Conservation (phyloP, 768 basidiomycete species). For the Amyloporia xantha region DNA sequence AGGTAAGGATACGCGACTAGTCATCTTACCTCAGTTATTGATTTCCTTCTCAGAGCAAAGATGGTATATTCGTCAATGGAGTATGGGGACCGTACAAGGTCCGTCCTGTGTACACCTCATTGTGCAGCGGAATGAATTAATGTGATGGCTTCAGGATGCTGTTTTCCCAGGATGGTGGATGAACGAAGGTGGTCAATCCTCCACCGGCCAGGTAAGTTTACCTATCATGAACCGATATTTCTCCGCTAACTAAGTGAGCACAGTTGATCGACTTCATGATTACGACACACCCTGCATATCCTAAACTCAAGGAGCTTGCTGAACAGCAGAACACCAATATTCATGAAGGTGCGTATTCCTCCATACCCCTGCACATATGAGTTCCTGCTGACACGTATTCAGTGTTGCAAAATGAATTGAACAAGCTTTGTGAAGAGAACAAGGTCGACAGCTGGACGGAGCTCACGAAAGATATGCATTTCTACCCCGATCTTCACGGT, state of each 20-base stretch:
- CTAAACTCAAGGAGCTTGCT: constrained; percentile 56
- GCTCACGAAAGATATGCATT: constrained; percentile 82
- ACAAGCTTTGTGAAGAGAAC: constrained; percentile 52
- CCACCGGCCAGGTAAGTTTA: constrained; percentile 77
- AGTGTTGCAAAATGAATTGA: constrained; percentile 74
- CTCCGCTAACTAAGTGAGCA: not conserved
- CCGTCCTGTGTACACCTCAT: constrained; percentile 3
- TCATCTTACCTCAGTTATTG: not conserved
- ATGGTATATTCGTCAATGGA: constrained; percentile 83
- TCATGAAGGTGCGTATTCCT: constrained; percentile 39
- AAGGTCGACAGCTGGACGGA: constrained; percentile 64
- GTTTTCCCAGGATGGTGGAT: constrained; percentile 97
- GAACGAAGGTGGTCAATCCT: constrained; percentile 99
- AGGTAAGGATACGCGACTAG: constrained; percentile 38
- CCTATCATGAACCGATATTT: not conserved
- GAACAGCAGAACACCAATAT: constrained; percentile 54
- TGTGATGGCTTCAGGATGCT: constrained; percentile 49
- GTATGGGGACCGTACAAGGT: constrained; percentile 91
- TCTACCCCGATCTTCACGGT: constrained; percentile 95
- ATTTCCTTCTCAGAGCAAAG: constrained; percentile 46
- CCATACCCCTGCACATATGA: not conserved
- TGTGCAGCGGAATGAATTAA: not conserved
- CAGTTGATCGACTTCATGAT: constrained; percentile 93
- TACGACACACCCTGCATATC: constrained; percentile 84
- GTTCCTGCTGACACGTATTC: not conserved